Conservation (phyloP, 352 stramenopile species). For the Pelagophyceae sp. region DNA sequence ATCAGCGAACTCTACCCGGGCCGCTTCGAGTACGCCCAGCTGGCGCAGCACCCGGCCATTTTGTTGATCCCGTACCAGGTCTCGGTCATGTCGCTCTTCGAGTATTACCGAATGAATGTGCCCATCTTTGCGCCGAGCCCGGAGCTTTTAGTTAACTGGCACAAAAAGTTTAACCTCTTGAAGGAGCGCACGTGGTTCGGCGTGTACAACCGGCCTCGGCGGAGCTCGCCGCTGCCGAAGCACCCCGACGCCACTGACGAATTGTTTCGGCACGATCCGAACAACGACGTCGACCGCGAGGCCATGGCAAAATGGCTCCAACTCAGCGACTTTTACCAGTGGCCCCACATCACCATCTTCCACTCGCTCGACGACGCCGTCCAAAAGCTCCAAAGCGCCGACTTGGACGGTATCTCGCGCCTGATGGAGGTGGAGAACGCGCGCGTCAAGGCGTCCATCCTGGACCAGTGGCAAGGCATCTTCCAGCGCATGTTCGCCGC, state of each 20-base stretch:
- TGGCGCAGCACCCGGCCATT: constrained; percentile 14
- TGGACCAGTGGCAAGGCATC: constrained; percentile 7
- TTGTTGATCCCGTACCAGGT: constrained; percentile 24
- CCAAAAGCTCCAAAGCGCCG: neutral
- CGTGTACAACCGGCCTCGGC: constrained; percentile 5
- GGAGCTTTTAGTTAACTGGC: constrained; percentile 11
- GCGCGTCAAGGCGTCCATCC: constrained; percentile 13
- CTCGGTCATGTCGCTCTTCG: constrained; percentile 24
- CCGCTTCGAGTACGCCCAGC: constrained; percentile 16
- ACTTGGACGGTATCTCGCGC: constrained; percentile 3
- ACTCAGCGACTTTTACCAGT: constrained; percentile 22
- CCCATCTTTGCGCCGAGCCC: constrained; percentile 18
- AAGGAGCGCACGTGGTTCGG: constrained; percentile 19
- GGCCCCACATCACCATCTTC: constrained; percentile 16
- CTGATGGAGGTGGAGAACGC: constrained; percentile 21
- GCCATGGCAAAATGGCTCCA: constrained; percentile 16
- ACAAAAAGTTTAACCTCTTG: constrained; percentile 9
- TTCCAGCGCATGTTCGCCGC: constrained; percentile 21
- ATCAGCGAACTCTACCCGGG: neutral
- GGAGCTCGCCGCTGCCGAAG: neutral
- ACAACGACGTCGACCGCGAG: constrained; percentile 13
- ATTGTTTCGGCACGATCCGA: constrained; percentile 16
- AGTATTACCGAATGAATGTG: constrained; percentile 21
- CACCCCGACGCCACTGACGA: neutral
- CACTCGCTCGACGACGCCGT: constrained; percentile 13